Conservation (phyloP, 2,329 filamentous ascomycete species). For the Colletotrichum theobromicola region DNA sequence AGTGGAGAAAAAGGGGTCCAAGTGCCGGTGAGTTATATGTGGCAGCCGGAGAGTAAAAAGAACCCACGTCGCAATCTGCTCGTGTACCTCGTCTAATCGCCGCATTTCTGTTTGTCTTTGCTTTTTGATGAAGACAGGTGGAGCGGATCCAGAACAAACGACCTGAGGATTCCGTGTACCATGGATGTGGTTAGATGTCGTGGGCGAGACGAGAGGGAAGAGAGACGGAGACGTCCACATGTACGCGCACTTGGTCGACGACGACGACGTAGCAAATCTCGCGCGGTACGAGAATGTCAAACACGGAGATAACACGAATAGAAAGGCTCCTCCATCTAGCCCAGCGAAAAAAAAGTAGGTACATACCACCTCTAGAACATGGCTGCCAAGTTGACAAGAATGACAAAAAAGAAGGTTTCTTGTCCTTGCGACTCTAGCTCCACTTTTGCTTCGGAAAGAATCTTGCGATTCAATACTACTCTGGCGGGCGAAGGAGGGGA, state of each 20-base stretch:
- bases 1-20: conserved; percentile 9
- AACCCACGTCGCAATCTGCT: conserved; percentile 3
- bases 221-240: background rate
- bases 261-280: background rate
- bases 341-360: too few species aligned
- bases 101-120: background rate
- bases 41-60: background rate
- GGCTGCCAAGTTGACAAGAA: background rate
- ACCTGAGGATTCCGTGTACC: background rate
- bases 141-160: background rate
- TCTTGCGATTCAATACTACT: conserved; percentile 19
- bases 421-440: conserved; percentile 9
- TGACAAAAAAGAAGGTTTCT: conserved; percentile 3
- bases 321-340: background rate
- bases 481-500: conserved; percentile 1
- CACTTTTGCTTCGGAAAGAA: conserved; percentile 19
- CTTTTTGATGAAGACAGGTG: conserved; percentile 10
- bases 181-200: background rate
- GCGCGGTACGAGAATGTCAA: background rate
- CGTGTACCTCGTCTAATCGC: background rate
- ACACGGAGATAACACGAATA: background rate
- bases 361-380: background rate
- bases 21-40: conserved; percentile 8
- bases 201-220: background rate
- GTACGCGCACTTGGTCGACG: background rate